Evolutionary conservation across 108 stramenopile genomes (phyloP).

Genomic region (Skeletonema menzelii): DNA sequence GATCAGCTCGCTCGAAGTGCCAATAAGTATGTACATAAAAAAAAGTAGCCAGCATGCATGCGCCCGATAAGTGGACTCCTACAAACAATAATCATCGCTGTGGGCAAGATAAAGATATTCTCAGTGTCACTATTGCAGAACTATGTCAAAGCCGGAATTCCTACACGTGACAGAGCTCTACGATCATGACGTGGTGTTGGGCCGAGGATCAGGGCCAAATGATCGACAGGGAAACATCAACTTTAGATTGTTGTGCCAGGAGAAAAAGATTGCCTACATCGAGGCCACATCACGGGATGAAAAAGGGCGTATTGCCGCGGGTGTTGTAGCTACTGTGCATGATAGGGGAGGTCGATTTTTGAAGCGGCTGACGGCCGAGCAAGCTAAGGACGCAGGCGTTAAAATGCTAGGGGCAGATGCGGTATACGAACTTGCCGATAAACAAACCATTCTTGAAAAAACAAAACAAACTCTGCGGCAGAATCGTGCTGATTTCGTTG

Average conservation of each 20-base stretch:
- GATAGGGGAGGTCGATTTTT: slow-evolving; percentile 52
- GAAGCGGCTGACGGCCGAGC: slow-evolving; percentile 28
- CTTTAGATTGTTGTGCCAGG: slow-evolving; percentile 27
- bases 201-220: slow-evolving; percentile 46
- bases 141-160: neutral
- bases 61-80: too few species aligned
- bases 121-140: neutral
- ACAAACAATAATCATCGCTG: too few species aligned
- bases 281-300: slow-evolving; percentile 36
- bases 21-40: too few species aligned
- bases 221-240: slow-evolving; percentile 35
- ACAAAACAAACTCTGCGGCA: slow-evolving; percentile 57
- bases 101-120: too few species aligned
- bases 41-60: too few species aligned
- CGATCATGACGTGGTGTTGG: slow-evolving; percentile 41
- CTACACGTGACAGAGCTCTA: slow-evolving; percentile 23
- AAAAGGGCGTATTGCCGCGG: slow-evolving; percentile 43
- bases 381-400: slow-evolving; percentile 27
- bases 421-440: slow-evolving; percentile 45
- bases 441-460: slow-evolving; percentile 52
- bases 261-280: slow-evolving; percentile 44
- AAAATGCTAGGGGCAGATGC: neutral
- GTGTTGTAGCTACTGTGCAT: slow-evolving; percentile 35
- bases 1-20: too few species aligned
- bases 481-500: slow-evolving; percentile 34